Base-by-base conservation (phyloP, 805 yeast genomes). In the Candida nitratophila region DNA sequence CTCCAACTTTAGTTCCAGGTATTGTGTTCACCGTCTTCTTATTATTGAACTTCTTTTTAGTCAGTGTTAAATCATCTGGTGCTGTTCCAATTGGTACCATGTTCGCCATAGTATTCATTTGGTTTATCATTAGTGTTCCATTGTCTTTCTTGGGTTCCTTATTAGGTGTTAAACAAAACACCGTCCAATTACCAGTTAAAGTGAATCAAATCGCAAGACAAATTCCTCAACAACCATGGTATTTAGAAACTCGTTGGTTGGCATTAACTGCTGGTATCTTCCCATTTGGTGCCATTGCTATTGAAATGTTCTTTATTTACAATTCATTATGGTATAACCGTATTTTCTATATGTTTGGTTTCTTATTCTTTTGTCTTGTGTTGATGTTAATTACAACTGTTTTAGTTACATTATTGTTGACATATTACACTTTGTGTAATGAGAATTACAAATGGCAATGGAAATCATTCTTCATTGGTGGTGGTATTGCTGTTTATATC, bases 381-480 rank as follows among this genome's bases (percentile, higher is more conserved):
- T 71, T 90, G 59, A 84, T 88, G 87, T 69, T 86, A 12, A 55
- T 84, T 54, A 89, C 96, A 5, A 83, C 96, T 14, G 73, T 84
- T 14, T 71, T 90, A 47, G 88, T 89, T 27, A 83, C 96, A 0
- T 70, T 89, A 20, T 70, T 91, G 56, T 75, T 88, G 63, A 78
- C 84, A 24, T 93, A 93, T 64, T 84, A 86, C 69, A 76, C 88
- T 4, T 73, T 93, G 51, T 87, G 96, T 60, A 70, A 87, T 41
- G 99, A 93, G 61, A 87, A 93, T 64, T 90, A 95, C 71, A 80
- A 81, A 63, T 93, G 99, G 99, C 97, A 91, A 60, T 93, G 99
- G 99, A 81, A 90, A 63, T 79, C 96, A 3, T 66, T 86, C 54
- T 77, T 84, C 56, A 76, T 88, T 47, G 86, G 96, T 24, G 97